A percentile compares a stretch with the other conserved stretches of the same genome.
Evolutionary conservation across 352 stramenopile species (phyloP).

Genomic region (Globisporangium uncinulatum): DNA sequence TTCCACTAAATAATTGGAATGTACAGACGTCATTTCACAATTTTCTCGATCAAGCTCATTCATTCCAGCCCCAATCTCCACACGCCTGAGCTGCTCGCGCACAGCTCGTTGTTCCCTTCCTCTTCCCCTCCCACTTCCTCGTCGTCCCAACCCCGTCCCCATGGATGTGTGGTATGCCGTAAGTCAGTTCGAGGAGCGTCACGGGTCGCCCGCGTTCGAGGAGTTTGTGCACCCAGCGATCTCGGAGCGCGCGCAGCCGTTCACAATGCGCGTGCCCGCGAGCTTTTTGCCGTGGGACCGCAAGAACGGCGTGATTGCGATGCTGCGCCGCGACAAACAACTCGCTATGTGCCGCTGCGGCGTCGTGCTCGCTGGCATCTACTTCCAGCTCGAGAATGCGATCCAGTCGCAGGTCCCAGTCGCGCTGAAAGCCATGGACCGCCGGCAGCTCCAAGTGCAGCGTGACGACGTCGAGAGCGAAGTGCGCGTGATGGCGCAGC

Average conservation of each 20-base stretch:
- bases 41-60: no score
- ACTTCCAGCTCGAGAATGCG: slow-evolving; percentile 48
- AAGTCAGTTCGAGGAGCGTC: slow-evolving; percentile 47
- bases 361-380: slow-evolving; percentile 72
- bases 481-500: slow-evolving; percentile 70
- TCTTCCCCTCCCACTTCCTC: no score
- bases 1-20: no score
- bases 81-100: no score
- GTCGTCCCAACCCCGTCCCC: no score
- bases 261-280: slow-evolving; percentile 53
- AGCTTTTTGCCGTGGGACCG: slow-evolving; percentile 69
- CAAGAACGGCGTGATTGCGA: slow-evolving; percentile 54
- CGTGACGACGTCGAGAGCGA: slow-evolving; percentile 79
- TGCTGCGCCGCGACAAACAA: slow-evolving; percentile 65
- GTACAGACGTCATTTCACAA: no score
- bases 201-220: slow-evolving; percentile 53
- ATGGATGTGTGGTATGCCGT: slow-evolving; percentile 79
- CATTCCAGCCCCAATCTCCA: no score
- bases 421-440: slow-evolving; percentile 82
- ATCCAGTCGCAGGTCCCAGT: slow-evolving; percentile 49
- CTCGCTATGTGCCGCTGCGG: slow-evolving; percentile 73
- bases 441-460: slow-evolving; percentile 56
- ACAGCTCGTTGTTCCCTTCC: no score
- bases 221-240: slow-evolving; percentile 48
- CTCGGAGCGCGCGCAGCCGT: slow-evolving; percentile 34